Evolutionary conservation across 257 asterid genomes (phyloP).

Genomic region (Rhazya stricta): DNA sequence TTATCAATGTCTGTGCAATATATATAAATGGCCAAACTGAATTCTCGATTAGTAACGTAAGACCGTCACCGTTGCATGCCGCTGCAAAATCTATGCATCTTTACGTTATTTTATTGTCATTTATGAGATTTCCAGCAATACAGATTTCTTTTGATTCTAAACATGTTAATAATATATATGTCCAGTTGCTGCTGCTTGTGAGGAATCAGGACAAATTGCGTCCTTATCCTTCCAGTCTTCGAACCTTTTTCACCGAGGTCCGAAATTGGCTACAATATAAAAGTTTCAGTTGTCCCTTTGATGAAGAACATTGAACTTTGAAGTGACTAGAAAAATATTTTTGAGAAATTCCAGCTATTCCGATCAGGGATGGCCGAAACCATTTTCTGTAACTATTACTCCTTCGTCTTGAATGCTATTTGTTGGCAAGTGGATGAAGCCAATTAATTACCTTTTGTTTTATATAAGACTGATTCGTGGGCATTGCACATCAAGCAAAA

Average conservation of each 20-base stretch:
- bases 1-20: conserved; percentile 1
- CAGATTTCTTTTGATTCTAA: not conserved
- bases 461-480: not conserved
- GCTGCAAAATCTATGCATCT: too few relatives aligned
- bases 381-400: not conserved
- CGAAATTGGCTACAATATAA: conserved; percentile 8
- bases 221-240: not conserved
- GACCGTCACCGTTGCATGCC: too few relatives aligned
- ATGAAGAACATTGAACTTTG: conserved; percentile 27
- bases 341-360: not conserved
- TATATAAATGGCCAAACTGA: not conserved
- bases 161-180: not conserved
- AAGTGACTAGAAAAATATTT: conserved; percentile 33
- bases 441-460: not conserved
- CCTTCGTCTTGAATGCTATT: not conserved
- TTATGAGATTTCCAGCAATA: not conserved
- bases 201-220: not conserved
- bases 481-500: not conserved
- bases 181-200: too few relatives aligned
- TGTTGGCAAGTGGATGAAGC: not conserved
- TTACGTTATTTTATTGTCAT: not conserved
- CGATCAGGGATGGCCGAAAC: not conserved
- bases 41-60: too few relatives aligned
- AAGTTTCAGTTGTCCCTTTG: conserved; percentile 33
- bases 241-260: not conserved